Evolutionary conservation across 768 basidiomycete species (phyloP), one percentile per base, ranked within the genome.

Genomic region (Lentinus tigrinus): DNA sequence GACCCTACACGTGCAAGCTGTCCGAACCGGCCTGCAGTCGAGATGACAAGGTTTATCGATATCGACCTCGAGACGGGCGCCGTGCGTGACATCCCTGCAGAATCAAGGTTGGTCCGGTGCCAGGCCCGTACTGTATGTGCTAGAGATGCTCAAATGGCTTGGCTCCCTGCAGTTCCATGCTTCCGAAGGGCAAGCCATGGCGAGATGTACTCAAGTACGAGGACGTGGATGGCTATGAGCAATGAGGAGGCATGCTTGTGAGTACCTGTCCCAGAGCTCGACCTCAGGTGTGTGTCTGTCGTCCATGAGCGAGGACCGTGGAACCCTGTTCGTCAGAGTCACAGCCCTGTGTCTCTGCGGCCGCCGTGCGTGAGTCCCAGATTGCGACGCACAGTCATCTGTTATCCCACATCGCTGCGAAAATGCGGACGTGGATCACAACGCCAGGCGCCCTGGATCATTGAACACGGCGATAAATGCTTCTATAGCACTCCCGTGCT

Each of bases 11-110:
- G 36, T 61, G 46, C 56, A 63, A 93, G 92, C 62, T 93, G 92
- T 69, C 77, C 79, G 47, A 78, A 80, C 21, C 72, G 73, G 50
- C 83, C 91, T 48, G 85, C 86, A 10, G 76, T 89, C 13, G 91
- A 93, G 72, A 26, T 65, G 46, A 65, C 63, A 1, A 52, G 60
- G 37, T 65, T 54, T 48, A 53, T 57, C 17, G 55, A 62, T 19
- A 36, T 65, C 17, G 50, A 65, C 38, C 43, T 60, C 27, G 54
- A 65, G 19, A 65, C 64, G 16, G 64, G 64, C 19, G 61, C 63
- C 51, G 57, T 67, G 21, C 58, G 31, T 31, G 31, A 56, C n/a
- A 28, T 67, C 42, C 59, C 63, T 37, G 48, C 72, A 34, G 65
- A 71, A 40, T 60, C 72, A 36, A 77, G 74, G 84, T 81, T 56